A percentile compares a stretch with the other conserved stretches of the same genome.
phyloP scores from a whole-genome alignment of 140 eudicot genomes.

The Bidens hawaiensis region DNA sequence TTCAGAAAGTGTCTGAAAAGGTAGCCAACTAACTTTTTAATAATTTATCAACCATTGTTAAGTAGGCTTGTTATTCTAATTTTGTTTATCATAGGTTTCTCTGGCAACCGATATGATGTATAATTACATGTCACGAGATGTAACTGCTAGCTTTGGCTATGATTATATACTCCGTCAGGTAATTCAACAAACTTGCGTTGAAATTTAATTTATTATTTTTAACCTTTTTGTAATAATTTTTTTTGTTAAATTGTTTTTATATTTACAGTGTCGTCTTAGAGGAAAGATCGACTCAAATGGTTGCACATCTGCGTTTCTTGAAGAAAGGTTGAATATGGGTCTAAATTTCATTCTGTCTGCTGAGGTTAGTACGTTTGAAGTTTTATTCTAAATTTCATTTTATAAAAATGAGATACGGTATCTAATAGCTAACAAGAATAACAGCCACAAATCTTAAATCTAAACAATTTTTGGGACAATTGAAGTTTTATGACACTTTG shows the following conservation, averaged over 20 bases:
- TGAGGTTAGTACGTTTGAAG: constrained; percentile 57
- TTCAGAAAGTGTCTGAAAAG: constrained; percentile 80
- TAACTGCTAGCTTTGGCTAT: constrained; percentile 76
- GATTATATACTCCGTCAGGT: constrained; percentile 88
- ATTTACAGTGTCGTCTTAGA: constrained; percentile 80
- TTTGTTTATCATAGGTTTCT: constrained; percentile 45
- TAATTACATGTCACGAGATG: constrained; percentile 74
- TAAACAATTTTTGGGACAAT: neutral
- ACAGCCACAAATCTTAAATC: neutral
- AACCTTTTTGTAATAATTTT: neutral
- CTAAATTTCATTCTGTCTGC: constrained; percentile 93
- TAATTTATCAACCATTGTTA: neutral
- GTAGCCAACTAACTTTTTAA: constrained; percentile 15
- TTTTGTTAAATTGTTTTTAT: neutral
- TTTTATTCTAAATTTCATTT: too few relatives aligned
- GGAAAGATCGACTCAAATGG: constrained; percentile 96
- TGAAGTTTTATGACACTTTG: neutral
- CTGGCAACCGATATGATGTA: constrained; percentile 78
- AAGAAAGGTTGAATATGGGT: constrained; percentile 86
- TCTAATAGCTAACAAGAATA: too few relatives aligned
- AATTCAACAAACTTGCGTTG: too few relatives aligned
- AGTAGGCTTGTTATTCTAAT: neutral
- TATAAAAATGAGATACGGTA: too few relatives aligned
- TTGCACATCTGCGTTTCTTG: constrained; percentile 78
- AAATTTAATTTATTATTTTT: neutral